A percentile compares a stretch with the other conserved stretches of the same genome.
These are phyloP conservation scores for Phytophthora crassamura DNA, from an alignment of 352 stramenopile genomes.

Conservation along the genomic window DNA sequence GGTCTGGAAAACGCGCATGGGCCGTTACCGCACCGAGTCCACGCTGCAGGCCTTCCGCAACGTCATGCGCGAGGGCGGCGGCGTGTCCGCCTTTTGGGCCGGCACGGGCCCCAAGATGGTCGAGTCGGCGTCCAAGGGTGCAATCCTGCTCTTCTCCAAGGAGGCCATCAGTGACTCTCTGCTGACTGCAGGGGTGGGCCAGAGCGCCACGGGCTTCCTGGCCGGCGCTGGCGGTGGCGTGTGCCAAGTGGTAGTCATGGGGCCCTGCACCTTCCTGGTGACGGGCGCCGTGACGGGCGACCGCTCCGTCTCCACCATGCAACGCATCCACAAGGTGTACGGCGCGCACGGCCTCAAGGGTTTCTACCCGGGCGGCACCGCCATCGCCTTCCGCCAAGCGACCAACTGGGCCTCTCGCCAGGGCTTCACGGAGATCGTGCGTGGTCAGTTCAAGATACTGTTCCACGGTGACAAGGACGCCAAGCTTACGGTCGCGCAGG, in stretches of 20 bases:
- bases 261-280: constrained; percentile 92
- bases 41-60: constrained; percentile 88
- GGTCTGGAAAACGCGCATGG: constrained; percentile 95
- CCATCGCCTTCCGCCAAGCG: constrained; percentile 91
- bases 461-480: constrained; percentile 86
- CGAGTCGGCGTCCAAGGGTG: constrained; percentile 90
- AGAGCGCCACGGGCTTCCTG: constrained; percentile 78
- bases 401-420: constrained; percentile 93
- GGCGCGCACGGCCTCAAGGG: constrained; percentile 86
- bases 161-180: constrained; percentile 88
- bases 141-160: constrained; percentile 91
- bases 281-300: constrained; percentile 91
- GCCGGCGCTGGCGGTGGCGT: constrained; percentile 86
- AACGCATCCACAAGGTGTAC: constrained; percentile 89
- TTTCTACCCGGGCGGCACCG: constrained; percentile 92
- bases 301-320: constrained; percentile 86
- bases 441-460: constrained; percentile 82
- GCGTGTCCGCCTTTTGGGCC: constrained; percentile 87
- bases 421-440: constrained; percentile 91
- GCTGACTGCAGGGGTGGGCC: constrained; percentile 66
- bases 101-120: constrained; percentile 93
- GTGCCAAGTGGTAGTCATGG: constrained; percentile 92
- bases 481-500: constrained; percentile 90
- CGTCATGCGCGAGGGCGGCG: constrained; percentile 87
- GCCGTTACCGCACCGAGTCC: constrained; percentile 83